Evolutionary conservation across 2,329 filamentous ascomycete species (phyloP).

Genomic region (Kalaharituber pfeilii): DNA sequence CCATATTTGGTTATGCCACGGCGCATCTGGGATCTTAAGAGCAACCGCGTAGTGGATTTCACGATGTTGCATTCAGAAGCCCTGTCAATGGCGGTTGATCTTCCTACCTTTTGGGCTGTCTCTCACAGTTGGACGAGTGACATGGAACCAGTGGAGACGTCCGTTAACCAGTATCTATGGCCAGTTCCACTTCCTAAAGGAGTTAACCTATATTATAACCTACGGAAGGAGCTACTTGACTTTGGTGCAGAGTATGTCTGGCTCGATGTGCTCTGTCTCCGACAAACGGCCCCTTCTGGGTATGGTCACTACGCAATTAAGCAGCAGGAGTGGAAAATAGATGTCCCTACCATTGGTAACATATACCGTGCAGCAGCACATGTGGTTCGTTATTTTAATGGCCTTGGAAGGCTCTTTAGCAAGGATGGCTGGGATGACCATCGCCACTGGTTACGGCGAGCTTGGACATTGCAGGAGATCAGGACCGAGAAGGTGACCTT

Average conservation of each 20-base stretch:
- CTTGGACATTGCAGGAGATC: no score
- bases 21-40: background rate
- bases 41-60: background rate
- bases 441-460: no score
- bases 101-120: background rate
- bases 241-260: background rate
- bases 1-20: background rate
- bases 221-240: background rate
- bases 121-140: background rate
- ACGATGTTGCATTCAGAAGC: background rate
- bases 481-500: no score
- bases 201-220: background rate
- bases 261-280: background rate
- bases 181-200: background rate
- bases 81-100: background rate
- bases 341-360: no score
- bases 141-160: background rate
- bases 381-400: no score
- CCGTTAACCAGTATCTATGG: background rate
- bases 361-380: no score
- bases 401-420: no score
- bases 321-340: no score
- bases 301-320: no score
- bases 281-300: no score
- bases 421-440: no score